Evolutionary conservation across 257 asterid genomes (phyloP).

Genomic region (Nemophila menziesii): DNA sequence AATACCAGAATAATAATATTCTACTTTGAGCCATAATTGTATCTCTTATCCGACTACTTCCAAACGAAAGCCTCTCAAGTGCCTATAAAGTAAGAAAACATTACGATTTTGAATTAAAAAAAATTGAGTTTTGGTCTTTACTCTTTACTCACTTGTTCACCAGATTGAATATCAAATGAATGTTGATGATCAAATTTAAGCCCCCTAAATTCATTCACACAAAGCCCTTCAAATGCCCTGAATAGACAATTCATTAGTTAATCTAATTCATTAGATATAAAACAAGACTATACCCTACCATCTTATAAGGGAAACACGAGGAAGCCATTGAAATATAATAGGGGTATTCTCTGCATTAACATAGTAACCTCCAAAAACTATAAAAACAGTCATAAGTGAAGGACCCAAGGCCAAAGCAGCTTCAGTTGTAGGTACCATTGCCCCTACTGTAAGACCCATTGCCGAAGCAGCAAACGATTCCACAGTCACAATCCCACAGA

Average conservation of each 20-base stretch:
- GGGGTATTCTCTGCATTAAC: constrained; percentile 90
- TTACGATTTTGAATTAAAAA: not conserved
- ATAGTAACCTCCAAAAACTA: constrained; percentile 93
- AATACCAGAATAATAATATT: constrained; percentile 80
- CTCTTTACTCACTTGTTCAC: constrained; percentile 76
- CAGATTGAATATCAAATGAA: constrained; percentile 65
- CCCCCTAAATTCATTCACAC: constrained; percentile 81
- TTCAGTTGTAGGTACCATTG: constrained; percentile 91
- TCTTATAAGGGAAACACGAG: constrained; percentile 83
- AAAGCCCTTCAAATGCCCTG: constrained; percentile 98
- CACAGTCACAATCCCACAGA: constrained; percentile 75
- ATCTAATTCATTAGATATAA: not conserved
- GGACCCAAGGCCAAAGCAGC: constrained; percentile 97
- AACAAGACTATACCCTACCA: constrained; percentile 37
- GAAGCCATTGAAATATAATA: constrained; percentile 86
- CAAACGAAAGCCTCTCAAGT: constrained; percentile 72
- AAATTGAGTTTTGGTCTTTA: constrained; percentile 4
- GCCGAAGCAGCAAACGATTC: constrained; percentile 98
- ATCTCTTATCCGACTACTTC: constrained; percentile 58
- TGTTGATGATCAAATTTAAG: constrained; percentile 84
- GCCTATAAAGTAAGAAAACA: constrained; percentile 32
- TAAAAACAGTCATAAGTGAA: constrained; percentile 91
- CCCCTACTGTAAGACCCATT: constrained; percentile 98
- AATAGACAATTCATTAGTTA: constrained; percentile 13
- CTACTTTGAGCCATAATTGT: constrained; percentile 73